Evolutionary conservation across 495 filamentous ascomycete species (phyloP), one percentile per base, ranked within the genome.

Genomic region (Clavariopsis aquatica): DNA sequence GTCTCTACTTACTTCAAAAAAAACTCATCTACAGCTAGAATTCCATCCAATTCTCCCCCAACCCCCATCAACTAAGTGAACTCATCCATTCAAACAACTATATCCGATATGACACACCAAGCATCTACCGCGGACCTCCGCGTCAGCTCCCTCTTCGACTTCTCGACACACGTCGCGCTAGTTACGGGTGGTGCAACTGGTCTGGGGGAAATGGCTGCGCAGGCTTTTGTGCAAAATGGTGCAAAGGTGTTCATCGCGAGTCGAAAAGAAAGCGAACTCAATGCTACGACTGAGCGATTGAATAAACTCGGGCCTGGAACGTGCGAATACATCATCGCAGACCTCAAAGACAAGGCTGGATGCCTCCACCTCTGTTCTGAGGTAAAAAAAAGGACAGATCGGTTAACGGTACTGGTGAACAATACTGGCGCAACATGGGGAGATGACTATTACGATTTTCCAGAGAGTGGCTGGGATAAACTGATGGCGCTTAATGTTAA

Each of bases 171-270:
- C 69, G 56, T 73, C 58, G 72, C 61, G 36, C 70, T 76, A 29
- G 68, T 76, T 8, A 75, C 74, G 1, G 74, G 74, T 49, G 74
- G 74, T 20, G 73, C 73, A 0, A 75, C 71, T 0, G 74, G 74
- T 1, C 64, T 76, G n/a, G 74, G 74, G 23, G 73, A 75, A 59
- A 76, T 76, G 74, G 73, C 73, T 5, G 73, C 74, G 19, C 73
- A 76, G 59, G 72, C 67, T 5, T 75, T 75, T 52, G 67, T 77
- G 4, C 75, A 77, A 56, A 75, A 77, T 56, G 71, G 75, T 15
- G 70, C 70, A 15, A 60, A 55, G 26, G 73, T 74, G 43, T 59
- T 73, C 70, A 71, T 81, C 52, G 69, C 73, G 22, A 69, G 74
- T 6, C 74, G 78, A 26, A 77, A 78, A 57, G 60, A 72, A 27